Base-by-base conservation (phyloP, 176 grass and related monocot genomes). In the Triticum timopheevii region DNA sequence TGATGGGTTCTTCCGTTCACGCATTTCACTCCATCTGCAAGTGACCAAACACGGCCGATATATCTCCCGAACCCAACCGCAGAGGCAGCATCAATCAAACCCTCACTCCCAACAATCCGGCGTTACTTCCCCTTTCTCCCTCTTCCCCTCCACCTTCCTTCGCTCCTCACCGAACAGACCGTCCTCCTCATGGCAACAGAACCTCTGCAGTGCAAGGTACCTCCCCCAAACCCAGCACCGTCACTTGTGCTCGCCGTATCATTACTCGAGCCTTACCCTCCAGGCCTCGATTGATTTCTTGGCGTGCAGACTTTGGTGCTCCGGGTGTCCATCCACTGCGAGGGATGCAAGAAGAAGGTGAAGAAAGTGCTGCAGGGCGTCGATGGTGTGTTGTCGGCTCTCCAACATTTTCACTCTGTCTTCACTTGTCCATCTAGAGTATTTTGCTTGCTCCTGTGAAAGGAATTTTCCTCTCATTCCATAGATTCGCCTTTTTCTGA, bases 311-410 rank as follows among this genome's bases (percentile, higher is more conserved):
- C 65, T 22, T 68, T 84, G 73, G 86, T 82, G 56, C 17, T 92
- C 34, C 82, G 69, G 70, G 90, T 92, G 56, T 66, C 83, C 65
- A 86, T 92, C 45, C 83, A 88, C 71, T 92, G 90, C 62, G 77
- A 92, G 47, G 90, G 86, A 78, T 92, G 90, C 86, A 88, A 88
- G 83, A 92, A 92, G 83, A 92, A 88, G 83, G 90, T 92, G 33
- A 92, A 73, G 78, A 79, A 59, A 77, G 47, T 88, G 63, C 86
- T 92, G 35, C 86, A 86, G 16, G 47, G 80, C 44, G 76, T 88
- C 56, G 86, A 92, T 59, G 90, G 90, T 92, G 40, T 70, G 75
- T 20, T 24, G 10, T 81, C 68, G 50, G 3, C 71, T 84, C 73
- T 76, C 50, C 16, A 34, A 54, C 52, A 44, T 83, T 42, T 38